Base-by-base conservation (phyloP, 148 eudicot genomes). In the Spergularia bocconei region DNA sequence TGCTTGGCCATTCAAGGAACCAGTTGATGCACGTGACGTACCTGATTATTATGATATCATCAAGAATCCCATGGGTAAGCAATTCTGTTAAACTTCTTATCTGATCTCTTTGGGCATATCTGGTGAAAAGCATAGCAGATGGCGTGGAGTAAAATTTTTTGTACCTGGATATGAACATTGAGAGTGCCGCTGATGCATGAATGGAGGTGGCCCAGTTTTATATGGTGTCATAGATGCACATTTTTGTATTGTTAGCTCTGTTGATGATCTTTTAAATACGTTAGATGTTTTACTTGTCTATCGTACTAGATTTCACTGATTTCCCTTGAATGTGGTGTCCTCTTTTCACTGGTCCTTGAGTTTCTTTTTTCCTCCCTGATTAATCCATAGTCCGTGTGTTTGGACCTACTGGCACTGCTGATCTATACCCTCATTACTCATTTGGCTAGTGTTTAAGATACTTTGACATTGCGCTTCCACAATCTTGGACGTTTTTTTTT, bases 1-100 rank as follows among this genome's bases (percentile, higher is more conserved):
- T 88, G 87, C 91, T 75, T 95, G 98, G 98, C 98, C 98, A 59
- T 95, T 95, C 77, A 95, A 88, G 80, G 98, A 95, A 75, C 96
- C 98, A 47, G 97, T 92, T 65, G 97, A 95, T 85, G 79, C 81
- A 17, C 97, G 90, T 20, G 97, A 95, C 55, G 98, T 92, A 78
- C 98, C 97, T 67, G 97, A 95, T 79, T 95, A 95, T 80, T 92
- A 95, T 69, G 91, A 95, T 25, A 95, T 95, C 78, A 95, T 95
- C 82, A 92, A 88, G 82, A 93, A 95, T 78, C 93, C 98, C 75
- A 88, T 95, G 85, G 98, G 98, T 95, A 89, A 39, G 60, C 56
- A 66, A n/a, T 38, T 15, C 36, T 61, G 23, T n/a, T 72, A 39
- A 33, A 66, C 11, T 41, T 53, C 50, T 53, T 61, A 17, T 74